phyloP scores from a whole-genome alignment of 2,329 filamentous ascomycete genomes.

The Stagonosporopsis vannaccii region DNA sequence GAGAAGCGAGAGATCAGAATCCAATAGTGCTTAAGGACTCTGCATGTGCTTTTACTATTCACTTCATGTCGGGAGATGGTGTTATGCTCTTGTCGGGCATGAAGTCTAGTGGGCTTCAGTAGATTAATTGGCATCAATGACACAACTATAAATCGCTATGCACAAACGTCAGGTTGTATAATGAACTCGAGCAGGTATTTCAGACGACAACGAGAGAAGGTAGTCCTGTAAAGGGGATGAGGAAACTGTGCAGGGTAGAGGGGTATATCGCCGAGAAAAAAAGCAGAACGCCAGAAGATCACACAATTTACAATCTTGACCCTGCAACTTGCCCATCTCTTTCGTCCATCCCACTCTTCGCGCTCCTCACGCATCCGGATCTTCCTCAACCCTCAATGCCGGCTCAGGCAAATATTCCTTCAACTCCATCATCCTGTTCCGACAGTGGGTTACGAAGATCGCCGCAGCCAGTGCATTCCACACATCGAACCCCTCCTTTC shows the following conservation, averaged over 20 bases:
- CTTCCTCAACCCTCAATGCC: constrained; percentile 22
- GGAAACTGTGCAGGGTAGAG: constrained; percentile 10
- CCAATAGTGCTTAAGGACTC: neutral
- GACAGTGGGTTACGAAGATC: constrained; percentile 62
- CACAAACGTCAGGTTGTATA: neutral
- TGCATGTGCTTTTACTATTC: neutral
- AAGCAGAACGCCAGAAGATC: constrained; percentile 9
- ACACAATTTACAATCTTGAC: neutral
- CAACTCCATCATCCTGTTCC: constrained; percentile 58
- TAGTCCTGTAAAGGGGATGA: neutral
- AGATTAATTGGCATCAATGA: neutral
- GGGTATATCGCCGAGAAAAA: constrained; percentile 30
- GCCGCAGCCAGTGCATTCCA: constrained; percentile 67
- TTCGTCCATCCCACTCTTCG: neutral
- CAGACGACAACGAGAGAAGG: neutral
- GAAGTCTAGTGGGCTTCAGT: neutral
- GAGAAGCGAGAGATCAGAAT: too few relatives aligned
- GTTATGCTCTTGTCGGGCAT: neutral
- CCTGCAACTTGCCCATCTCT: neutral
- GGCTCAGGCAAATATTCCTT: constrained; percentile 45
- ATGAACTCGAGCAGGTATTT: neutral
- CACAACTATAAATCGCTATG: neutral
- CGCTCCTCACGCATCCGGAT: constrained; percentile 40
- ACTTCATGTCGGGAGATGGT: neutral
- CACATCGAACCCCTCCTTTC: constrained; percentile 62